Conservation (phyloP, 441 rosid genomes). For the Manihot esculenta region DNA sequence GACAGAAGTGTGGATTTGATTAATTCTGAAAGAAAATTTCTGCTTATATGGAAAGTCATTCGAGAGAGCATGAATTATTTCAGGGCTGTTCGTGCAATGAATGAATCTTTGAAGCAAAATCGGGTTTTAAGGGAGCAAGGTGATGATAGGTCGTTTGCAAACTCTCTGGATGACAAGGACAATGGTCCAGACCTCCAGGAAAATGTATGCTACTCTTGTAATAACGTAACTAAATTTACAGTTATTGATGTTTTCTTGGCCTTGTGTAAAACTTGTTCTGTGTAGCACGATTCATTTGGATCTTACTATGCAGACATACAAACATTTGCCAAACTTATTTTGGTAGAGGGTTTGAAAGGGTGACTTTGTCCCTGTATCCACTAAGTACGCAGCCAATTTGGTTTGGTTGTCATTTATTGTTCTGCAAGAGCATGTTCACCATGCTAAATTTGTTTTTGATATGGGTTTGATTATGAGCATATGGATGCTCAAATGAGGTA, state of each 20-base stretch:
- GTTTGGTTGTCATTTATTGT: background rate
- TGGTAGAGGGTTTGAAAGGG: background rate
- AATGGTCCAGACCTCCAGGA: constrained; percentile 51
- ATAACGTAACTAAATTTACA: background rate
- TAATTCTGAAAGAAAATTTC: background rate
- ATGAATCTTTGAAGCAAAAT: constrained; percentile 95
- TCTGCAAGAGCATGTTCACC: background rate
- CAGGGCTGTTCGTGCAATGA: constrained; percentile 99
- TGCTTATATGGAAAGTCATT: background rate
- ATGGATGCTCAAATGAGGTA: constrained; percentile 2
- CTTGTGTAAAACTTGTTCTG: background rate
- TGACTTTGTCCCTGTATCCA: background rate
- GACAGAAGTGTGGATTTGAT: background rate
- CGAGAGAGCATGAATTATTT: constrained; percentile 22
- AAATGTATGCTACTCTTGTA: constrained; percentile 47
- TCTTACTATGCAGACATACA: background rate
- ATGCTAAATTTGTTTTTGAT: background rate
- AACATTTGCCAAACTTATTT: background rate
- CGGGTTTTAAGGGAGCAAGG: constrained; percentile 62
- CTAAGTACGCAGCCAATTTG: background rate
- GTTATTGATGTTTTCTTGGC: background rate
- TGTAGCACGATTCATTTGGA: background rate
- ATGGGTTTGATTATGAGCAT: constrained; percentile 8
- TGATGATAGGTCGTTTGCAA: constrained; percentile 52
- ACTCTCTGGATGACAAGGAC: constrained; percentile 49